Evolutionary conservation across 352 stramenopile genomes (phyloP).

Genomic region (Hyaloperonospora arabidopsidis): DNA sequence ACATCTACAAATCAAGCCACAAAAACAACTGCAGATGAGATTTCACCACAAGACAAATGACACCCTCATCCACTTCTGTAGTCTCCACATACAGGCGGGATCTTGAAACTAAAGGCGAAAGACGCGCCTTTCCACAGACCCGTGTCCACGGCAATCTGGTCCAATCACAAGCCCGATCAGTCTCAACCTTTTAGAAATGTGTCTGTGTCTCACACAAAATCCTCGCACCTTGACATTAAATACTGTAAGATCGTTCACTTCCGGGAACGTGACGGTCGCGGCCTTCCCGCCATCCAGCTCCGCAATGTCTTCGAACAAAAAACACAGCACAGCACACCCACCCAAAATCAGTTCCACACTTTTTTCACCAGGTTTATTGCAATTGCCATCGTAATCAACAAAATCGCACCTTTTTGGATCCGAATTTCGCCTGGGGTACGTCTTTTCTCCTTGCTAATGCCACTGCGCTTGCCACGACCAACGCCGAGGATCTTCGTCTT

Average conservation of each 20-base stretch:
- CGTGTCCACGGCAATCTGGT: slow-evolving; percentile 88
- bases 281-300: slow-evolving; percentile 96
- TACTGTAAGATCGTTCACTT: slow-evolving; percentile 94
- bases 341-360: not conserved
- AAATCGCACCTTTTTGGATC: slow-evolving; percentile 92
- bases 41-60: not conserved
- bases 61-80: not conserved
- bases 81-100: slow-evolving; percentile 81
- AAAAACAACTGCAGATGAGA: not conserved
- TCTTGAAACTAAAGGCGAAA: slow-evolving; percentile 97
- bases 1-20: slow-evolving; percentile 53
- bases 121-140: slow-evolving; percentile 95
- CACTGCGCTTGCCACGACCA: slow-evolving; percentile 61
- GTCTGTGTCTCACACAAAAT: no score
- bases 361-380: not conserved
- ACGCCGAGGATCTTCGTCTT: slow-evolving; percentile 83
- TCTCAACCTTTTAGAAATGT: no score
- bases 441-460: slow-evolving; percentile 82
- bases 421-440: slow-evolving; percentile 95
- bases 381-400: not conserved
- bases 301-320: slow-evolving; percentile 85
- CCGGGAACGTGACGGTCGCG: slow-evolving; percentile 92
- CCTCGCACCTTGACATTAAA: slow-evolving; percentile 86
- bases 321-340: not conserved
- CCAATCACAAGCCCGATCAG: slow-evolving; percentile 6